phyloP scores from a whole-genome alignment of 352 stramenopile species.

The Pythium coloratum region DNA sequence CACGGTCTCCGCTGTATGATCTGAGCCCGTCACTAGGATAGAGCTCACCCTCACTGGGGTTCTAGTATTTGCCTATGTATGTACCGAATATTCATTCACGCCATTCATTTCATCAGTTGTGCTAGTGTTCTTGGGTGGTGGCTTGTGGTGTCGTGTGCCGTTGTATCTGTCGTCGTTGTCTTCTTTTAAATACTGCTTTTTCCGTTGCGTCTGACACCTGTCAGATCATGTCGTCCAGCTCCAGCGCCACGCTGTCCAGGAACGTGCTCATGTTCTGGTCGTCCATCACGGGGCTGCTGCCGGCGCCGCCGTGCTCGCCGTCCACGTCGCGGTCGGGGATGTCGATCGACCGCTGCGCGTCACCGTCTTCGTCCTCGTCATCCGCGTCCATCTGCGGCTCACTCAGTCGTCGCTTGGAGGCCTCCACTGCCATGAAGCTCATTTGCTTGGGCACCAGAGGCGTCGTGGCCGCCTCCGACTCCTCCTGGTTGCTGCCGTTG shows the following conservation, averaged over 20 bases:
- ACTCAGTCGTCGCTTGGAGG: not conserved
- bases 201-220: not conserved
- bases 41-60: not conserved
- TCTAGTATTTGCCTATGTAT: not conserved
- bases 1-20: not conserved
- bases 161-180: not conserved
- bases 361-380: not conserved
- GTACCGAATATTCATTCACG: not conserved
- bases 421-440: not conserved
- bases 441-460: not conserved
- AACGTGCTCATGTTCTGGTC: conserved; percentile 81
- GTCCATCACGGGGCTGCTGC: conserved; percentile 34
- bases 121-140: not conserved
- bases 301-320: not conserved
- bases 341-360: conserved; percentile 9
- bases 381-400: conserved; percentile 4
- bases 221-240: conserved; percentile 76
- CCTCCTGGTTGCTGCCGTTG: conserved; percentile 10
- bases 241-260: conserved; percentile 77
- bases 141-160: not conserved
- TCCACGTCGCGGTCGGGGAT: conserved; percentile 10
- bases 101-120: not conserved
- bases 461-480: not conserved
- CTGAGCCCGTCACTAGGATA: not conserved
- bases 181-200: not conserved